These are phyloP conservation scores for Microbotryum scabiosae DNA, from an alignment of 1,284 basidiomycete genomes.

Conservation along the genomic window DNA sequence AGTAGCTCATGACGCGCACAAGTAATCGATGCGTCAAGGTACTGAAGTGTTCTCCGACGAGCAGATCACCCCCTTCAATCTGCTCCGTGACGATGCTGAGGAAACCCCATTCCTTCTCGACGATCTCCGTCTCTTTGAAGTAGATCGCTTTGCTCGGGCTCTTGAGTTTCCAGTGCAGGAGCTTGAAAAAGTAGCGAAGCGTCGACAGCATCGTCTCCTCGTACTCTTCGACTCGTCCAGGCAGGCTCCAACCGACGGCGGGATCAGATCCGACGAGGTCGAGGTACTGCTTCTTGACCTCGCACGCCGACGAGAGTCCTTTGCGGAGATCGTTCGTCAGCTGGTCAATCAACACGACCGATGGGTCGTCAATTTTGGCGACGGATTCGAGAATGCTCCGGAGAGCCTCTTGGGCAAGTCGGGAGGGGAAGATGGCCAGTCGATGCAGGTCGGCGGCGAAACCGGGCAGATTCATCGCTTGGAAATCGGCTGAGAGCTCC, in stretches of 20 bases:
- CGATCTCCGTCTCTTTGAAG: constrained; percentile 94
- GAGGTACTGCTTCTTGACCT: constrained; percentile 88
- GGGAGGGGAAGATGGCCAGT: constrained; percentile 88
- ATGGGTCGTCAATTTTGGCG: constrained; percentile 77
- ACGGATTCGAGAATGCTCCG: constrained; percentile 85
- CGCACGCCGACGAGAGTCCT: constrained; percentile 84
- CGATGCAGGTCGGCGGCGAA: constrained; percentile 89
- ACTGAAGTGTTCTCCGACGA: constrained; percentile 91
- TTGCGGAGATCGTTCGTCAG: constrained; percentile 89
- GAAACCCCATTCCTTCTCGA: constrained; percentile 94
- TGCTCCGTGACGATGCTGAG: constrained; percentile 88
- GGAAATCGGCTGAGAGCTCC: constrained; percentile 62
- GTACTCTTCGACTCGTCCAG: constrained; percentile 58
- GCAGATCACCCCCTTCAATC: constrained; percentile 75
- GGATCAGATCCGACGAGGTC: constrained; percentile 77
- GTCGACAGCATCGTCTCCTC: constrained; percentile 82
- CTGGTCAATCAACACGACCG: constrained; percentile 87
- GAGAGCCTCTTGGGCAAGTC: constrained; percentile 83
- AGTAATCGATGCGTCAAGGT: constrained; percentile 82
- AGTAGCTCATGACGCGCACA: constrained; percentile 82
- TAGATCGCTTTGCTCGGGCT: constrained; percentile 84
- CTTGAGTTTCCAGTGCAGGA: constrained; percentile 93
- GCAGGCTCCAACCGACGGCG: constrained; percentile 78
- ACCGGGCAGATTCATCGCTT: constrained; percentile 78
- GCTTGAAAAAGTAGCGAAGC: constrained; percentile 80